phyloP scores from a whole-genome alignment of 495 filamentous ascomycete species.

The Friedmanniomyces simplex region DNA sequence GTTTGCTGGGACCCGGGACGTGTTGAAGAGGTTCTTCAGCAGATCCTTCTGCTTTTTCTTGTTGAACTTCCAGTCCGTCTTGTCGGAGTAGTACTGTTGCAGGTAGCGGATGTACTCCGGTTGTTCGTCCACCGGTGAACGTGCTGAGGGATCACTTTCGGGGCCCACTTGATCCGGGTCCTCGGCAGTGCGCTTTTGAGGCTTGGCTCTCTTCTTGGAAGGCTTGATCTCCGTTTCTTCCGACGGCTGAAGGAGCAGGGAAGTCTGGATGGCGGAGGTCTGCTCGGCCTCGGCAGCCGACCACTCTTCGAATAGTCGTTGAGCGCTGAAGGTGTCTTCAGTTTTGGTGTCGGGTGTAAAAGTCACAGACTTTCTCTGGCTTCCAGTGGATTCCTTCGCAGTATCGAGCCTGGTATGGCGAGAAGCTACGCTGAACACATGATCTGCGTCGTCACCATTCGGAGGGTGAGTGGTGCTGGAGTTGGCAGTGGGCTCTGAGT shows the following conservation, averaged over 20 bases:
- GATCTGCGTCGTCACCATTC: not conserved
- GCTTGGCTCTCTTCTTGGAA: not conserved
- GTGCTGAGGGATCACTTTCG: conserved; percentile 26
- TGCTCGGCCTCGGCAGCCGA: not conserved
- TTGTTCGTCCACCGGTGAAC: not conserved
- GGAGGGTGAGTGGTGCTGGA: not conserved
- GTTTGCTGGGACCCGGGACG: conserved; percentile 51
- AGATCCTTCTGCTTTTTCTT: conserved; percentile 75
- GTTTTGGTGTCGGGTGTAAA: conserved; percentile 64
- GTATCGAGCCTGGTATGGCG: not conserved
- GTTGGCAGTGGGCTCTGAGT: not conserved
- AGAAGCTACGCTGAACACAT: not conserved
- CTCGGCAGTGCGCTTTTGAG: not conserved
- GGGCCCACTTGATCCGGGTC: not conserved
- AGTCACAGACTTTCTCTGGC: conserved; percentile 58
- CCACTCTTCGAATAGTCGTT: conserved; percentile 14
- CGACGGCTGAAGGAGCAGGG: not conserved
- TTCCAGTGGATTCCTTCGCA: not conserved
- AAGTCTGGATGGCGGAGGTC: too few species aligned
- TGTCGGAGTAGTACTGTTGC: conserved; percentile 53
- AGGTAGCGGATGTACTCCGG: conserved; percentile 57
- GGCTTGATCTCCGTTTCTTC: not conserved
- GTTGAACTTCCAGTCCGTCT: conserved; percentile 78
- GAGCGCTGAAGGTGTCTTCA: conserved; percentile 37
- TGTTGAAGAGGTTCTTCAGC: conserved; percentile 68